phyloP scores from a whole-genome alignment of 2,329 filamentous ascomycete species.

The Stachybotrys echinatus region DNA sequence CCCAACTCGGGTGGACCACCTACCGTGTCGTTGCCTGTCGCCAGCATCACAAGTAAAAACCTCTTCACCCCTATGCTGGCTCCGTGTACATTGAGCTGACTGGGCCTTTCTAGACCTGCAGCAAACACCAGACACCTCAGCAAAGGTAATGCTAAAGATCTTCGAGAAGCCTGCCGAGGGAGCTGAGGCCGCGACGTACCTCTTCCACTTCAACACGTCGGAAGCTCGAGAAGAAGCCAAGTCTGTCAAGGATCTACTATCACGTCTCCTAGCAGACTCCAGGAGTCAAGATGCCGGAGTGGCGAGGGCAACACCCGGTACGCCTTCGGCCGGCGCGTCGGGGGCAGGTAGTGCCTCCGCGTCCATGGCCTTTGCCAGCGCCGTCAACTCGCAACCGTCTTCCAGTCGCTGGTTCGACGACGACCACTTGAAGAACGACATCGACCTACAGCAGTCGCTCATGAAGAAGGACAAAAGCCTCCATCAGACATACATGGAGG shows the following conservation, averaged over 20 bases:
- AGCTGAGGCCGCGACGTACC: conserved; percentile 62
- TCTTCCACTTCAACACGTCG: conserved; percentile 83
- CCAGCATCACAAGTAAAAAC: conserved; percentile 73
- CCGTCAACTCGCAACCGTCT: conserved; percentile 50
- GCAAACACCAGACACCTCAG: conserved; percentile 80
- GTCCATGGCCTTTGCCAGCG: conserved; percentile 73
- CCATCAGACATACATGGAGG: conserved; percentile 82
- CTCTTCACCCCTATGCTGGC: neutral
- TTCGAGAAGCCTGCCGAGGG: conserved; percentile 64
- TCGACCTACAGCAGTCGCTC: conserved; percentile 80
- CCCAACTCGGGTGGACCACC: conserved; percentile 61
- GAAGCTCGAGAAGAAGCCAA: conserved; percentile 81
- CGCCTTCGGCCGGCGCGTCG: conserved; percentile 14
- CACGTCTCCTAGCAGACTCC: conserved; percentile 65
- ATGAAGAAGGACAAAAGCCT: conserved; percentile 74
- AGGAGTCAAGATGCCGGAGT: conserved; percentile 52
- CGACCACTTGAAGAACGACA: conserved; percentile 67
- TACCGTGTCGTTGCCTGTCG: conserved; percentile 63
- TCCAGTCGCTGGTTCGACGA: conserved; percentile 75
- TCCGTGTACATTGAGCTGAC: too few species aligned
- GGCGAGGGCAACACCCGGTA: conserved; percentile 33
- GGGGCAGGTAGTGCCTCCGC: conserved; percentile 47
- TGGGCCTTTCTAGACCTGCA: conserved; percentile 66
- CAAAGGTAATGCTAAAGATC: conserved; percentile 93
- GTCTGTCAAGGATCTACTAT: conserved; percentile 75